These are phyloP conservation scores for Scheffersomyces lignicola DNA, from an alignment of 1,139 yeast species.

Conservation along the genomic window DNA sequence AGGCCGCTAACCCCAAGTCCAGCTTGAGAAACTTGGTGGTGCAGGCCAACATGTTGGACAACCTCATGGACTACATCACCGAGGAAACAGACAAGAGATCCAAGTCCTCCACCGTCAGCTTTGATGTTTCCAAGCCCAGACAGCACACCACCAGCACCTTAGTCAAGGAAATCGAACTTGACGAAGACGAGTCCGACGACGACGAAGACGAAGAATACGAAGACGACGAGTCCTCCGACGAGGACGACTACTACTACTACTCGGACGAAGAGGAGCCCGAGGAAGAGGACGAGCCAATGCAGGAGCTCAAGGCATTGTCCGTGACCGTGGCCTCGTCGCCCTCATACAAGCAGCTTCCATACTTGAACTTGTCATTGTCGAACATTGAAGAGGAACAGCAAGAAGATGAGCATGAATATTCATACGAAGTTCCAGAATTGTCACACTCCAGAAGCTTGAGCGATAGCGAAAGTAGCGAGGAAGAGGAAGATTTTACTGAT, in stretches of 20 bases:
- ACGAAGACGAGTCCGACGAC: conserved; percentile 26
- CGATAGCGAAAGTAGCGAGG: conserved; percentile 15
- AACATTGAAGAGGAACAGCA: conserved; percentile 24
- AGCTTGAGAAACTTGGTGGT: conserved; percentile 63
- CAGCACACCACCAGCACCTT: conserved; percentile 15
- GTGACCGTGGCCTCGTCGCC: conserved; percentile 9
- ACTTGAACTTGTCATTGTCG: conserved; percentile 21
- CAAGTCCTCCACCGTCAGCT: conserved; percentile 12
- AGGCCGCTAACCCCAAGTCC: conserved; percentile 63
- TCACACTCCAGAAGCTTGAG: conserved; percentile 2
- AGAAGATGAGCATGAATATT: conserved; percentile 17
- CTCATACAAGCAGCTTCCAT: conserved; percentile 22
- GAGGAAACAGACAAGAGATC: conserved; percentile 31
- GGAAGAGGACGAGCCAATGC: conserved; percentile 9
- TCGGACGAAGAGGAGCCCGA: conserved; percentile 24
- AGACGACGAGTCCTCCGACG: conserved; percentile 17
- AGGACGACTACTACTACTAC: conserved; percentile 32
- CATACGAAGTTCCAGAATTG: conserved; percentile 4
- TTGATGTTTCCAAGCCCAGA: conserved; percentile 12
- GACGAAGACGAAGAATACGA: conserved; percentile 16
- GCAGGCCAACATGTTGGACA: conserved; percentile 77
- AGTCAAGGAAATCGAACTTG: conserved; percentile 34
- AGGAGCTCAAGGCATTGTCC: conserved; percentile 7
- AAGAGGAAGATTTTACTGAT: conserved; percentile 19
- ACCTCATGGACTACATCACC: conserved; percentile 56